Conservation (phyloP, 306 rosid species). For the Coriaria nepalensis region DNA sequence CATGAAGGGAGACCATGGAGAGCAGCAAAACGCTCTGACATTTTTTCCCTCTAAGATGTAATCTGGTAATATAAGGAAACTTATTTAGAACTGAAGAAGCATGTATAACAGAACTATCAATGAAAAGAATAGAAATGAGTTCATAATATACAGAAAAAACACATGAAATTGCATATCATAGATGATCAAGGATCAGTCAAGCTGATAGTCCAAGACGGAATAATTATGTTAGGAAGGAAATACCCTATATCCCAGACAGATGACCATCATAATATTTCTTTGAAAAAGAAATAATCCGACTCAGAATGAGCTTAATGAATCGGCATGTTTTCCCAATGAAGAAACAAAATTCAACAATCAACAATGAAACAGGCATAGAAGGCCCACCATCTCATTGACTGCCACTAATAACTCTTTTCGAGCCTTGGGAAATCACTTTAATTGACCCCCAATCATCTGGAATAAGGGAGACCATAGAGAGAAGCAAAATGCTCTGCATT, state of each 20-base stretch:
- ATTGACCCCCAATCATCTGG: conserved; percentile 88
- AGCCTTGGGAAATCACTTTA: conserved; percentile 83
- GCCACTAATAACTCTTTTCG: conserved; percentile 87
- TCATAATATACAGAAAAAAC: no score
- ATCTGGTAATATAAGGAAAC: conserved; percentile 34
- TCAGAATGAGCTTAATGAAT: no score
- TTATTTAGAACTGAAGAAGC: conserved; percentile 3
- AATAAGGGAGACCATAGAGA: conserved; percentile 70
- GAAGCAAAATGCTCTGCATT: conserved; percentile 88
- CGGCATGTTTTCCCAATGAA: not conserved
- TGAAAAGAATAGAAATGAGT: not conserved
- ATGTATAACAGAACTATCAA: not conserved
- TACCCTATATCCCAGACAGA: no score
- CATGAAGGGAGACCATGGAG: conserved; percentile 51
- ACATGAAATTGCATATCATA: no score
- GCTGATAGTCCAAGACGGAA: no score
- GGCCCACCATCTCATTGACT: conserved; percentile 84
- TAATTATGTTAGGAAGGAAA: no score
- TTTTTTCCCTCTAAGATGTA: conserved; percentile 76
- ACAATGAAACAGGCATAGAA: conserved; percentile 6
- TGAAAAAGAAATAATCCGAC: no score
- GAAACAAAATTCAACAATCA: not conserved
- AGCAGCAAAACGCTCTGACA: conserved; percentile 84
- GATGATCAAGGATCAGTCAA: no score
- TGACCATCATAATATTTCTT: no score